phyloP scores from a whole-genome alignment of 805 yeast species.

The Yarrowia sp. region DNA sequence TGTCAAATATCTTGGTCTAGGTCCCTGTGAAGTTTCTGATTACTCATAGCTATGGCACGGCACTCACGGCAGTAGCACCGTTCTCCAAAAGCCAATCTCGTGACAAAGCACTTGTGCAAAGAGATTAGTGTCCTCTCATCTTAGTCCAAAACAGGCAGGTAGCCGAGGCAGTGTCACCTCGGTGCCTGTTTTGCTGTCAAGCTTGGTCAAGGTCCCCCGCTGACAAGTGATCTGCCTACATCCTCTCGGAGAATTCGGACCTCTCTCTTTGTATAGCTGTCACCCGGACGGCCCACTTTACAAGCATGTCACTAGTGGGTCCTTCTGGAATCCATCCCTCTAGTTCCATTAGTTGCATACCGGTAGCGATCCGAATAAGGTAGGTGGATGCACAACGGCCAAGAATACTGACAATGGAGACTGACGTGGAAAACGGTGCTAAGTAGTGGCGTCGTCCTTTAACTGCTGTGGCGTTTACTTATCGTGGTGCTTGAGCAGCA shows the following conservation, averaged over 20 bases:
- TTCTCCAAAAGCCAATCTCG: too few relatives aligned
- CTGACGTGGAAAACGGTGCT: not conserved
- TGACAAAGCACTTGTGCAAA: too few relatives aligned
- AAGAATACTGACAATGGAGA: slow-evolving; percentile 3
- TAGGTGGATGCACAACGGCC: slow-evolving; percentile 29
- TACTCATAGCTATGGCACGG: too few relatives aligned
- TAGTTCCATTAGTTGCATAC: slow-evolving; percentile 7
- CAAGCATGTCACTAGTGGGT: slow-evolving; percentile 18
- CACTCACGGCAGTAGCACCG: too few relatives aligned
- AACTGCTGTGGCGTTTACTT: slow-evolving; percentile 7
- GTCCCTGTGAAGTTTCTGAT: too few relatives aligned
- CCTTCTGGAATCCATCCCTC: slow-evolving; percentile 32
- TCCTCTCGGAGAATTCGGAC: slow-evolving; percentile 14
- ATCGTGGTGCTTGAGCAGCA: not conserved
- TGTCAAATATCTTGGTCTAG: too few relatives aligned
- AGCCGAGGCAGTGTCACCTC: too few relatives aligned
- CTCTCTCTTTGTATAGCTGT: slow-evolving; percentile 14
- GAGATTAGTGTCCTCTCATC: too few relatives aligned
- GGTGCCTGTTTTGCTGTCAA: too few relatives aligned
- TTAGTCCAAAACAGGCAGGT: too few relatives aligned
- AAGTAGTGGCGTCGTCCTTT: not conserved
- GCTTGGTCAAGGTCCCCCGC: too few relatives aligned
- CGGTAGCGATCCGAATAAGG: slow-evolving; percentile 23
- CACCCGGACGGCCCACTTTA: not conserved
- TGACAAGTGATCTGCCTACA: not conserved